Evolutionary conservation across 805 yeast genomes (phyloP).

Genomic region (Saccharomycopsis javanensis): DNA sequence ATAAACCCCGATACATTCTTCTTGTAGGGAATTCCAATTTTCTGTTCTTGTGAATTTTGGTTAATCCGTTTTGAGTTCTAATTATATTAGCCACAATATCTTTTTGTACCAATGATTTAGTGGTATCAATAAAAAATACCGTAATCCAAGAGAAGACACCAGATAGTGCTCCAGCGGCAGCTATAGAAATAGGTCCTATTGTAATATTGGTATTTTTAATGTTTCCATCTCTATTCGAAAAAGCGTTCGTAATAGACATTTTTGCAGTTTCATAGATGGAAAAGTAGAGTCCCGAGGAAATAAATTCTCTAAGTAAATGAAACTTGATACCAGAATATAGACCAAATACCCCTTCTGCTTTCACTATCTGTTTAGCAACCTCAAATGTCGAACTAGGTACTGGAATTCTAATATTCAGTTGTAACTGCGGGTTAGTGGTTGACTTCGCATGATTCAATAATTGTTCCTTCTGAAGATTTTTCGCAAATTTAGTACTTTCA

Average conservation of each 20-base stretch:
- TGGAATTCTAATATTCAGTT: not conserved
- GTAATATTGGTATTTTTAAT: constrained; percentile 25
- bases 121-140: constrained; percentile 74
- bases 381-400: constrained; percentile 29
- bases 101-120: constrained; percentile 65
- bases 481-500: constrained; percentile 22
- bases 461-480: not conserved
- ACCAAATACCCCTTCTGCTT: constrained; percentile 51
- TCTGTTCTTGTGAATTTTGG: constrained; percentile 28
- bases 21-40: constrained; percentile 33
- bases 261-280: constrained; percentile 69
- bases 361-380: constrained; percentile 44
- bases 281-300: constrained; percentile 66
- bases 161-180: constrained; percentile 69
- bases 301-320: constrained; percentile 58
- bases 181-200: constrained; percentile 36
- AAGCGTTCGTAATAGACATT: constrained; percentile 27
- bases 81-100: constrained; percentile 64
- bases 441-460: not conserved
- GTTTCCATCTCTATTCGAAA: constrained; percentile 26
- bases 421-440: not conserved
- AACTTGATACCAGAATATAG: constrained; percentile 65
- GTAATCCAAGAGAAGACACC: constrained; percentile 69
- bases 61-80: constrained; percentile 37
- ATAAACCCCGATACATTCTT: constrained; percentile 65